phyloP scores from a whole-genome alignment of 495 filamentous ascomycete genomes.

The Trichocladium antarcticum region DNA sequence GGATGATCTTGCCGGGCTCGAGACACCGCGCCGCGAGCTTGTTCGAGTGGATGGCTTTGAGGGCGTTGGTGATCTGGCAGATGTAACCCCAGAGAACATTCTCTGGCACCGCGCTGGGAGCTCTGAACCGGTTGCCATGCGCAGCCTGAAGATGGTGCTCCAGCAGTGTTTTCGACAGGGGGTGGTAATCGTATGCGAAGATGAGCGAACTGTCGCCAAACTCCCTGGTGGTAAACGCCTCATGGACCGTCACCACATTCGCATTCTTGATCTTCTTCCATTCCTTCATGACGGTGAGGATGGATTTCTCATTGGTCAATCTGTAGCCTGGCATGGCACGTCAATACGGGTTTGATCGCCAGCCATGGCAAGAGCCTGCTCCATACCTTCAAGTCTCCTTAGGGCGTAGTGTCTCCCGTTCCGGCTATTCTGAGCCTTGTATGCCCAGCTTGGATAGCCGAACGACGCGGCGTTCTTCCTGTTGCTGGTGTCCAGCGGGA shows the following conservation, averaged over 20 bases:
- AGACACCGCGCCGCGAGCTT: constrained; percentile 76
- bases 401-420: constrained; percentile 78
- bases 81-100: constrained; percentile 83
- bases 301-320: constrained; percentile 78
- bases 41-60: constrained; percentile 72
- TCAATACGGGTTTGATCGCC: no score
- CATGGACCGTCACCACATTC: constrained; percentile 75
- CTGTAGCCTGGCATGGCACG: constrained; percentile 32
- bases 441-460: constrained; percentile 83
- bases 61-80: constrained; percentile 78
- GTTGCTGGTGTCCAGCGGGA: constrained; percentile 75
- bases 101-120: constrained; percentile 51
- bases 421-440: constrained; percentile 83
- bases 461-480: constrained; percentile 61
- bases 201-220: constrained; percentile 94
- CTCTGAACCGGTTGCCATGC: constrained; percentile 35
- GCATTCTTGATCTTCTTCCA: constrained; percentile 82
- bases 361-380: no score
- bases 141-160: constrained; percentile 65
- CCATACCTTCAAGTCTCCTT: constrained; percentile 61
- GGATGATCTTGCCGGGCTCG: constrained; percentile 70
- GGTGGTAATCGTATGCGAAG: constrained; percentile 88
- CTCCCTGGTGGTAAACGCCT: constrained; percentile 83
- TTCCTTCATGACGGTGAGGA: constrained; percentile 63
- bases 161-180: constrained; percentile 75